Conservation (phyloP, 352 stramenopile species). For the Globisporangium alternatum region DNA sequence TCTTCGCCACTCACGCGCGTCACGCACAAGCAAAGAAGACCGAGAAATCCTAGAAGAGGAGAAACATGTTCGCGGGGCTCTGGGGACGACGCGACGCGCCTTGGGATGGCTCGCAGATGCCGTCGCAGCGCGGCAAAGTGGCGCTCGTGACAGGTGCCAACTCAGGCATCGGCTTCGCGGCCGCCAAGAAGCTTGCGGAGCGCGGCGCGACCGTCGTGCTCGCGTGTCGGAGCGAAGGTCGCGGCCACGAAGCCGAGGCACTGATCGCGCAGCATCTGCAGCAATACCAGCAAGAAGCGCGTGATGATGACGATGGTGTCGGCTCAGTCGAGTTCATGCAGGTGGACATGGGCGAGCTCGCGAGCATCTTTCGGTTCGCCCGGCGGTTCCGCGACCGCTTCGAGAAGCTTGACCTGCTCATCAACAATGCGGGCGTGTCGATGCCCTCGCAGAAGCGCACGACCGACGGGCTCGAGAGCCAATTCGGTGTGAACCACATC, state of each 20-base stretch:
- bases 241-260: conserved; percentile 25
- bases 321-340: conserved; percentile 22
- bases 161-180: conserved; percentile 81
- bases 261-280: conserved; percentile 19
- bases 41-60: no score
- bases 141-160: conserved; percentile 82
- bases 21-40: background rate
- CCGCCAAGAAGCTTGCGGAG: conserved; percentile 46
- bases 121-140: conserved; percentile 42
- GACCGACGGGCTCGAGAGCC: conserved; percentile 31
- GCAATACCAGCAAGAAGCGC: background rate
- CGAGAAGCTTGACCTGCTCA: conserved; percentile 28
- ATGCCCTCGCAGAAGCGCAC: conserved; percentile 8
- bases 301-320: conserved; percentile 7
- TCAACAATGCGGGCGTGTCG: conserved; percentile 35
- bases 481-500: conserved; percentile 53
- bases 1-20: background rate
- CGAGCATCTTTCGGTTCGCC: conserved; percentile 21
- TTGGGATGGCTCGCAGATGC: conserved; percentile 28
- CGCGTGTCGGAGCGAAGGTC: conserved; percentile 57
- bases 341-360: conserved; percentile 25
- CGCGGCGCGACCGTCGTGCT: conserved; percentile 68
- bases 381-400: conserved; percentile 16
- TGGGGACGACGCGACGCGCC: background rate
- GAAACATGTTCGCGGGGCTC: conserved; percentile 4